Base-by-base conservation (phyloP, 2,329 filamentous ascomycete genomes). In the Capronia coronata region DNA sequence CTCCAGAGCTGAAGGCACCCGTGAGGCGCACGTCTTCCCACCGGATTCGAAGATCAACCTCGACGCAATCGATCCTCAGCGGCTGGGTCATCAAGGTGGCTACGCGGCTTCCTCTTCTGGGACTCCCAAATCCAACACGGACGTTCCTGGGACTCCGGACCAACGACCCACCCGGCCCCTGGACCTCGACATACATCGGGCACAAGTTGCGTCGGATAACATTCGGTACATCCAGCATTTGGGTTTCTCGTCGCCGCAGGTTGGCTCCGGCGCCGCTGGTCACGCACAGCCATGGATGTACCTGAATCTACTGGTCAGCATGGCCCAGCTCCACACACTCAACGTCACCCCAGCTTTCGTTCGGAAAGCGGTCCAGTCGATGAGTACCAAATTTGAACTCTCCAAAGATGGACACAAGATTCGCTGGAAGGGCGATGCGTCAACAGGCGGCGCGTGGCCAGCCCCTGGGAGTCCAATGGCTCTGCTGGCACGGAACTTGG, bases 311-410 rank as follows among this genome's bases (percentile, higher is more conserved):
- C 73, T 94, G 1, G 82, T 83, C 63, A 89, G 84, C 61, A 77
- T 94, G 72, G 87, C 88, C 0, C 87, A 94, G 66, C 70, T 94
- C 14, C 87, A 94, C 60, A 91, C 89, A 0, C 76, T 93, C 58
- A 90, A 88, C 51, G 87, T 94, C 1, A 89, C 87, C 0, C 76
- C 83, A 0, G 80, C 84, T 22, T 91, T 91, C 60, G 81, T 93
- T 32, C 82, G 85, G 50, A 78, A 78, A 29, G 85, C 88, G 0
- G 74, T 94, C 1, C 71, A 73, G 0, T 80, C 85, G 43, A 78
- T 82, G 57, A 91, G 86, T 60, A 76, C 77, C 16, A 86, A 84
- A 59, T 82, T 94, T 44, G 86, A 94, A 63, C 64, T 94, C 0
- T 91, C 87, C 0, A 72, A 73, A 0, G 87, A 93, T 59, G 86